Percentiles rank a stretch among this genome's conserved stretches.
Evolutionary conservation across 148 eudicot genomes (phyloP).

Genomic region (Vaccinium darrowii): DNA sequence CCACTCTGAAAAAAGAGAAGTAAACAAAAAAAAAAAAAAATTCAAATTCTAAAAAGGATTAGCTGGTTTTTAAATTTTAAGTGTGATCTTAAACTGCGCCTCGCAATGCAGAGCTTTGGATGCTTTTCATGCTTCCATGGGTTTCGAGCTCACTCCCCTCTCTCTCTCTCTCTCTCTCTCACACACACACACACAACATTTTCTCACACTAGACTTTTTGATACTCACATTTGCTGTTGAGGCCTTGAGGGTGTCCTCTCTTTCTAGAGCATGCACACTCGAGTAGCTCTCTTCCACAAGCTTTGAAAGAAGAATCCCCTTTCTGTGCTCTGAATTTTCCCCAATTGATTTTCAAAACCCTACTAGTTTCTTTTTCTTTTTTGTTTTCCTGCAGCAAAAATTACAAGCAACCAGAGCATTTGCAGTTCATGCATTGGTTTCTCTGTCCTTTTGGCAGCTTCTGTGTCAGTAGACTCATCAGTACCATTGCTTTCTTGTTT

Average conservation of each 20-base stretch:
- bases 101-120: conserved; percentile 17
- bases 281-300: not conserved
- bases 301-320: not conserved
- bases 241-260: not conserved
- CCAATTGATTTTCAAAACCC: not conserved
- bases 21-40: no score
- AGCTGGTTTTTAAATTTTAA: no score
- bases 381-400: not conserved
- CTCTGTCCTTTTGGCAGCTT: conserved; percentile 19
- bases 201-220: not conserved
- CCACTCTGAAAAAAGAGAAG: no score
- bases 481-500: not conserved
- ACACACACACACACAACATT: not conserved
- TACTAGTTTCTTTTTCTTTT: not conserved
- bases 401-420: conserved; percentile 8
- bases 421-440: conserved; percentile 11
- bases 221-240: not conserved
- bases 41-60: no score
- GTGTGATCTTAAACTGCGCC: conserved; percentile 10
- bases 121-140: conserved; percentile 17
- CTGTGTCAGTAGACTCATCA: conserved; percentile 8
- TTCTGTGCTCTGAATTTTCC: not conserved
- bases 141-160: conserved; percentile 21
- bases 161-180: conserved; percentile 4
- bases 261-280: not conserved